These are phyloP conservation scores for Saksenaea vasiformis DNA, from an alignment of 371 early-diverging fungal genomes.

Conservation along the genomic window DNA sequence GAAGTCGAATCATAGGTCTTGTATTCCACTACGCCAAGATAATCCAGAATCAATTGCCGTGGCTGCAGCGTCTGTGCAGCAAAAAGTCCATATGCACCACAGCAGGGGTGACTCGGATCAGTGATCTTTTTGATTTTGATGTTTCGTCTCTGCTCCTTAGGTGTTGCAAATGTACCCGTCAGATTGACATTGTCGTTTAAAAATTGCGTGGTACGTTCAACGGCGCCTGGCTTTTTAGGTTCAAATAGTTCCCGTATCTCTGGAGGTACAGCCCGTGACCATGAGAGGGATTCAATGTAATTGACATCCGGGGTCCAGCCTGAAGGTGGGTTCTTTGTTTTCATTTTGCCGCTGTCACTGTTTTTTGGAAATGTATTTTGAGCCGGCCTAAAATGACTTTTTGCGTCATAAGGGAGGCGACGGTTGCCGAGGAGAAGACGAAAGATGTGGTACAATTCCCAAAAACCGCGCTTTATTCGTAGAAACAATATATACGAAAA, in stretches of 20 bases:
- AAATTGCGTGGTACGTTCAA: constrained; percentile 31
- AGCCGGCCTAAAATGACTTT: background rate
- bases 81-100: constrained; percentile 50
- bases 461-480: background rate
- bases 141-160: constrained; percentile 42
- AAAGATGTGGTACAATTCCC: background rate
- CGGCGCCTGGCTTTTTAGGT: constrained; percentile 23
- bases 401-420: background rate
- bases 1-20: constrained; percentile 43
- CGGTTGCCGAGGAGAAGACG: background rate
- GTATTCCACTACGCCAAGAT: constrained; percentile 50
- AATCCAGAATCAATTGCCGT: constrained; percentile 49
- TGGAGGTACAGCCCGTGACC: constrained; percentile 41
- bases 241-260: constrained; percentile 33
- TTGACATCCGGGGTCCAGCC: constrained; percentile 50
- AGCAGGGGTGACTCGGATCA: constrained; percentile 49
- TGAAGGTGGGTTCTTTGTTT: constrained; percentile 34
- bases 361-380: too few relatives aligned
- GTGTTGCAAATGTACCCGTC: constrained; percentile 32
- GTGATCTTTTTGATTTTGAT: constrained; percentile 48
- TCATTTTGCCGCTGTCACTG: constrained; percentile 31
- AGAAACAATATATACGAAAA: background rate
- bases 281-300: constrained; percentile 46
- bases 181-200: constrained; percentile 47
- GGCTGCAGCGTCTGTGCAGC: constrained; percentile 51